Percentiles rank a stretch among this genome's conserved stretches.
Evolutionary conservation across 2,329 filamentous ascomycete species (phyloP).

Genomic region (Coniochaeta sp.): DNA sequence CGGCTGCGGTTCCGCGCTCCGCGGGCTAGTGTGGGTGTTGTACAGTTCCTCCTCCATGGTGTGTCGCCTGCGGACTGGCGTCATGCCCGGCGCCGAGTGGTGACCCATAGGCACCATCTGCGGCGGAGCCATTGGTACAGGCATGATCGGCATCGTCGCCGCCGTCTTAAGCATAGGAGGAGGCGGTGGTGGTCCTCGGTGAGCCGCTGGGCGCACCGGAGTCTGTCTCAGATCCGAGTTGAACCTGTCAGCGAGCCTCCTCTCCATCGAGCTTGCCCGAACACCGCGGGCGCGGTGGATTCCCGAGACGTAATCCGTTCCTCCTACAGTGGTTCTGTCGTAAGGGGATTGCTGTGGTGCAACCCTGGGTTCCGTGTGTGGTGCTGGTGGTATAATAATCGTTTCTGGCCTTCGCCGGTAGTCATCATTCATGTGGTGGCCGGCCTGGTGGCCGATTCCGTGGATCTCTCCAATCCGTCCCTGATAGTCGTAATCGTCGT

Average conservation of each 20-base stretch:
- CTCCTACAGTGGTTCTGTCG: slow-evolving; percentile 24
- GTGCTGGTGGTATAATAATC: slow-evolving; percentile 25
- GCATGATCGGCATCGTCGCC: slow-evolving; percentile 1
- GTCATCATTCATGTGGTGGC: slow-evolving; percentile 55
- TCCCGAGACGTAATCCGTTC: slow-evolving; percentile 33
- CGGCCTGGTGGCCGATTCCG: slow-evolving; percentile 42
- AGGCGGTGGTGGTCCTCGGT: slow-evolving; percentile 3
- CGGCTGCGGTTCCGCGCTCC: slow-evolving; percentile 18
- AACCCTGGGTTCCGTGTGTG: slow-evolving; percentile 7
- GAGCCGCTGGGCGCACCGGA: slow-evolving; percentile 12
- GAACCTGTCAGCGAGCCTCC: slow-evolving; percentile 42
- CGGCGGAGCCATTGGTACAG: neutral
- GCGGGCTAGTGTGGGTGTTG: slow-evolving; percentile 19
- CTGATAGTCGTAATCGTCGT: slow-evolving; percentile 32
- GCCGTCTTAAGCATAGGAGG: neutral
- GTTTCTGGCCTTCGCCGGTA: slow-evolving; percentile 35
- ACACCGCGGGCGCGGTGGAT: slow-evolving; percentile 34
- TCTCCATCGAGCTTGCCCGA: slow-evolving; percentile 36
- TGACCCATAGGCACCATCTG: neutral
- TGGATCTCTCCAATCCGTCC: slow-evolving; percentile 27
- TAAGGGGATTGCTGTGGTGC: slow-evolving; percentile 18
- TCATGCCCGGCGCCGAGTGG: slow-evolving; percentile 1
- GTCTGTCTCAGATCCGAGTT: slow-evolving; percentile 32
- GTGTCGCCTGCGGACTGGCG: slow-evolving; percentile 21
- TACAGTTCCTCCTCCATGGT: slow-evolving; percentile 34